Percentiles rank a stretch among this genome's conserved stretches.
Conservation (phyloP, 2,329 filamentous ascomycete genomes). For the Pseudogymnoascus sp. region DNA sequence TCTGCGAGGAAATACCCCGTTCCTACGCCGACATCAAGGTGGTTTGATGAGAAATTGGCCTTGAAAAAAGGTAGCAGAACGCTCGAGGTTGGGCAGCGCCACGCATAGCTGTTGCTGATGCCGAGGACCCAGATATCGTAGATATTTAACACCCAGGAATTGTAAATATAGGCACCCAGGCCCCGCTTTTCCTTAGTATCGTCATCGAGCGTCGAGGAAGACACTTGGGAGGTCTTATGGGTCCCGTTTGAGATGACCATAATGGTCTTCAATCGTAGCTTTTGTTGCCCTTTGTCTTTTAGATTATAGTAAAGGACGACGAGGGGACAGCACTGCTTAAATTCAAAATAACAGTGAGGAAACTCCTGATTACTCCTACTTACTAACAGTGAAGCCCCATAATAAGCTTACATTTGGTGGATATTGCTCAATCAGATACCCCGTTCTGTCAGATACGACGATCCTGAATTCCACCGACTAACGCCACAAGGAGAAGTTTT, state of each 20-base stretch:
- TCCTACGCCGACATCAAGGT: constrained; percentile 28
- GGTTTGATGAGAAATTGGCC: constrained; percentile 18
- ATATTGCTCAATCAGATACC: background rate
- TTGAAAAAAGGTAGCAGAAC: constrained; percentile 24
- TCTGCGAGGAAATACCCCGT: constrained; percentile 26
- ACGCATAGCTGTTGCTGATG: constrained; percentile 22
- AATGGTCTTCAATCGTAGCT: background rate
- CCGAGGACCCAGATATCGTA: constrained; percentile 22
- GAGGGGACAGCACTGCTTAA: background rate
- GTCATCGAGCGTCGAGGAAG: background rate
- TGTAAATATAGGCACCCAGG: background rate
- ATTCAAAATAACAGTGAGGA: background rate
- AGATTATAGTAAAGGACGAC: background rate
- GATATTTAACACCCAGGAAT: constrained; percentile 13
- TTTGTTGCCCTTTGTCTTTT: background rate
- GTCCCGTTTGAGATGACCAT: background rate
- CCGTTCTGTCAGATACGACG: background rate
- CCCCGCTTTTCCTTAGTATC: background rate
- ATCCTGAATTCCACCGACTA: background rate
- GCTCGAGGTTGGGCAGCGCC: constrained; percentile 23
- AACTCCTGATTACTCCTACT: background rate
- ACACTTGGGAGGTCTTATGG: background rate
- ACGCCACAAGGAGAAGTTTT: background rate
- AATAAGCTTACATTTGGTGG: background rate
- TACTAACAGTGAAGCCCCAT: background rate